Conservation (phyloP, 1,139 yeast genomes). For the Eremothecium sinecaudum region DNA sequence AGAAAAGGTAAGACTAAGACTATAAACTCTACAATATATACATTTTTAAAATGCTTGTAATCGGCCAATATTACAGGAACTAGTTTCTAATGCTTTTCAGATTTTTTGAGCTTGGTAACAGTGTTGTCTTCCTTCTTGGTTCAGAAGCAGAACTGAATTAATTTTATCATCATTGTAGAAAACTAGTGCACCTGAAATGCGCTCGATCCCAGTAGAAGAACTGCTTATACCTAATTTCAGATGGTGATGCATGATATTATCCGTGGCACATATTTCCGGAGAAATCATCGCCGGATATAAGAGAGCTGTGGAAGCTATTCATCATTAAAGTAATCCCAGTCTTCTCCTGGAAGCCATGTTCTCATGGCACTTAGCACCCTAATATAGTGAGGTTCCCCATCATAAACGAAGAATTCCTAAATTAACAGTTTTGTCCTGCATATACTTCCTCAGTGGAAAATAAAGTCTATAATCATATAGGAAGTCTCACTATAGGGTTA, state of each 20-base stretch:
- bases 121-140: conserved; percentile 30
- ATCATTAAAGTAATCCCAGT: conserved; percentile 16
- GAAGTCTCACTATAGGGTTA: no score
- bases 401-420: conserved; percentile 35
- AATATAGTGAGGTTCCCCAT: conserved; percentile 12
- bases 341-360: conserved; percentile 22
- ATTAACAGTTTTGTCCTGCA: conserved; percentile 33
- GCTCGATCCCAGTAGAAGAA: conserved; percentile 2
- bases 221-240: conserved; percentile 16
- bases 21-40: no score
- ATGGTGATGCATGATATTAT: conserved; percentile 33
- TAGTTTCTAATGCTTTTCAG: no score
- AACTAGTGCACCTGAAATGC: not conserved
- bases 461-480: conserved; percentile 25
- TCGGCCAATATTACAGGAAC: no score
- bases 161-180: conserved; percentile 26
- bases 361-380: conserved; percentile 18
- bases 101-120: conserved; percentile 23
- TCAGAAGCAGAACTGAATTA: conserved; percentile 33
- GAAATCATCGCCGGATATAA: conserved; percentile 33
- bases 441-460: conserved; percentile 32
- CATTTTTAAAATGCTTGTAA: no score
- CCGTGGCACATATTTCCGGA: conserved; percentile 31
- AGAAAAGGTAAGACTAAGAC: conserved; percentile 19
- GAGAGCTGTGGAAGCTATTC: conserved; percentile 30